phyloP scores from a whole-genome alignment of 495 filamentous ascomycete genomes.

The Pseudomonodictys pantanalensis region DNA sequence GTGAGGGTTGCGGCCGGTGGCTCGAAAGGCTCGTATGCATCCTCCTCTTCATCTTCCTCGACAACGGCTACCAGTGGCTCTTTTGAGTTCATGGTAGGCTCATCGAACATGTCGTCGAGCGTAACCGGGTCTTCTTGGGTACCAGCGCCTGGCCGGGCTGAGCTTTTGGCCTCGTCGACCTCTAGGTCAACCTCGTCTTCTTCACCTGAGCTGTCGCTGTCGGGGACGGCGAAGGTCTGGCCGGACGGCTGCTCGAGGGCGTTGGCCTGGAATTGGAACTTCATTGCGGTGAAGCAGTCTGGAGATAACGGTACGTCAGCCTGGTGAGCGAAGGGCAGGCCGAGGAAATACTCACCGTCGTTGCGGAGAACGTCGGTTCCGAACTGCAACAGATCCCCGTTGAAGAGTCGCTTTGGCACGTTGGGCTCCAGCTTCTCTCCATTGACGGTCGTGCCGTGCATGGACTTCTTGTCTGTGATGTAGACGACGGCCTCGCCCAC shows the following conservation, averaged over 20 bases:
- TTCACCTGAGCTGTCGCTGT: slow-evolving; percentile 11
- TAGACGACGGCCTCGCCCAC: slow-evolving; percentile 13
- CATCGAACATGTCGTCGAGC: slow-evolving; percentile 23
- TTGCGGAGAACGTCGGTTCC: slow-evolving; percentile 25
- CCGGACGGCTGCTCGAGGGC: background rate
- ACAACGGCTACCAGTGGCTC: no score
- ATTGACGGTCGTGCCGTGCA: slow-evolving; percentile 35
- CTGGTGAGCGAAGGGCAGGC: background rate
- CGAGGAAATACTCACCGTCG: slow-evolving; percentile 8
- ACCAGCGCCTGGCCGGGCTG: slow-evolving; percentile 10
- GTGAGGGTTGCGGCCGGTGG: no score
- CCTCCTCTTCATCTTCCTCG: no score
- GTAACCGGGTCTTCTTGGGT: slow-evolving; percentile 25
- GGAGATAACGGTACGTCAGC: background rate
- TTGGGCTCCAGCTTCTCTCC: background rate
- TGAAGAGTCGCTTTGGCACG: slow-evolving; percentile 9
- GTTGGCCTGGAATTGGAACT: slow-evolving; percentile 23
- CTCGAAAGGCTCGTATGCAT: no score
- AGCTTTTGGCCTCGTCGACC: background rate
- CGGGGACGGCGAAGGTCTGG: slow-evolving; percentile 24
- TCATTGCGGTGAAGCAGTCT: slow-evolving; percentile 24
- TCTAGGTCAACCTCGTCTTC: slow-evolving; percentile 8
- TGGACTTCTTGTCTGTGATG: slow-evolving; percentile 27
- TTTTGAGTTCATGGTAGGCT: no score
- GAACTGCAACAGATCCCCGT: slow-evolving; percentile 31